A percentile compares a stretch with the other conserved stretches of the same genome.
phyloP scores from a whole-genome alignment of 176 grass and related monocot species.

The Triticum monococcum region DNA sequence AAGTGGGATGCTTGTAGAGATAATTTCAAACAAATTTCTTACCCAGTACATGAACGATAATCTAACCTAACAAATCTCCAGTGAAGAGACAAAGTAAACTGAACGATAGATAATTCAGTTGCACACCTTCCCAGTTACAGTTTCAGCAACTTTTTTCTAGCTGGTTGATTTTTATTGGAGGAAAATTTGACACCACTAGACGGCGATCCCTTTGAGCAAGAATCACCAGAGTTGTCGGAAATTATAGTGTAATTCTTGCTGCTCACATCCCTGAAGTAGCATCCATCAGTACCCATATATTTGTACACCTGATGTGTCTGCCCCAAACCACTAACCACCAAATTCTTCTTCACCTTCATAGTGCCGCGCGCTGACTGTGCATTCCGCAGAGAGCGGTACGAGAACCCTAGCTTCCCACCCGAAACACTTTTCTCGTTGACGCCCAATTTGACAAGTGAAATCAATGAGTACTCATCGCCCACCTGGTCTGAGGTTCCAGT shows the following conservation, averaged over 20 bases:
- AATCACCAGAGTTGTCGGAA: conserved; percentile 38
- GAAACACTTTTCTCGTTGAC: conserved; percentile 29
- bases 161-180: background rate
- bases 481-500: conserved; percentile 27
- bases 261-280: conserved; percentile 65
- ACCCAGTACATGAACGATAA: background rate
- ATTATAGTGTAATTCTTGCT: conserved; percentile 60
- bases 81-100: conserved; percentile 4
- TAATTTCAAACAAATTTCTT: background rate
- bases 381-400: conserved; percentile 41
- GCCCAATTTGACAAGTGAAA: conserved; percentile 29
- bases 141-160: conserved; percentile 6
- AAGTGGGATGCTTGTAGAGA: background rate
- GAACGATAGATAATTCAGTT: background rate
- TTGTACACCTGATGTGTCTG: conserved; percentile 45
- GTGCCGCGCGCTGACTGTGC: conserved; percentile 30
- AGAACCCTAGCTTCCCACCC: conserved; percentile 29
- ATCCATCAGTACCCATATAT: conserved; percentile 53
- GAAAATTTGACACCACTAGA: background rate
- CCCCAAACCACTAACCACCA: conserved; percentile 41
- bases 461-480: conserved; percentile 28
- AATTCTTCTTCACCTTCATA: conserved; percentile 55
- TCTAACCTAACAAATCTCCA: background rate
- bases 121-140: background rate
- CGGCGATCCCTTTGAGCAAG: conserved; percentile 37